Conservation (phyloP, 345 rosid species). For the Litchi chinensis region DNA sequence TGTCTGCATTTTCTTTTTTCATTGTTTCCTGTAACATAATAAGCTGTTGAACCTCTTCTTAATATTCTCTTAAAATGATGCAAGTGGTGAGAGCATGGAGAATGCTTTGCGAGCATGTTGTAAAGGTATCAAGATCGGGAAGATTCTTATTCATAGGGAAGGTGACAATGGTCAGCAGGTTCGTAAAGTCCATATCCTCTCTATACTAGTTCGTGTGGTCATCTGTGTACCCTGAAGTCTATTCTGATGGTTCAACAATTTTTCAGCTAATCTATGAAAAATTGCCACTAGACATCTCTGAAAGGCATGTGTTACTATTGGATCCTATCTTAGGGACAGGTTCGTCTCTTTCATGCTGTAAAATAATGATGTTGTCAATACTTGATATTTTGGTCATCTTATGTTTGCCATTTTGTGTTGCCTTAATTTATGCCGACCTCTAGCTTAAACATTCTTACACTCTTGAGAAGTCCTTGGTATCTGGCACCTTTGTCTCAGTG, state of each 20-base stretch:
- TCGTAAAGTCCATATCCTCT: slow-evolving; percentile 21
- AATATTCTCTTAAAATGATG: slow-evolving; percentile 18
- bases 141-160: slow-evolving; percentile 95
- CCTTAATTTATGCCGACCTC: slow-evolving; percentile 9
- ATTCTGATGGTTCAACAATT: slow-evolving; percentile 8
- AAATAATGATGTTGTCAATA: not conserved
- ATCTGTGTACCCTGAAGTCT: slow-evolving; percentile 17
- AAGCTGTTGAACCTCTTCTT: slow-evolving; percentile 7
- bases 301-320: slow-evolving; percentile 85
- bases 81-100: slow-evolving; percentile 99
- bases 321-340: slow-evolving; percentile 99
- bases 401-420: not conserved
- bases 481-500: not conserved
- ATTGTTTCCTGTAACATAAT: not conserved
- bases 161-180: slow-evolving; percentile 99
- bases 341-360: slow-evolving; percentile 25
- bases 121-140: slow-evolving; percentile 96
- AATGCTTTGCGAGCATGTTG: slow-evolving; percentile 98
- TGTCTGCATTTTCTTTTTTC: not conserved
- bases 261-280: slow-evolving; percentile 91
- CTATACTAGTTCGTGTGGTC: not conserved
- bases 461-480: not conserved
- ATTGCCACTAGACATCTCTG: slow-evolving; percentile 85
- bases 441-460: not conserved
- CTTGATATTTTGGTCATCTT: not conserved